Base-by-base conservation (phyloP, 768 basidiomycete species). In the Coprinellus micaceus region DNA sequence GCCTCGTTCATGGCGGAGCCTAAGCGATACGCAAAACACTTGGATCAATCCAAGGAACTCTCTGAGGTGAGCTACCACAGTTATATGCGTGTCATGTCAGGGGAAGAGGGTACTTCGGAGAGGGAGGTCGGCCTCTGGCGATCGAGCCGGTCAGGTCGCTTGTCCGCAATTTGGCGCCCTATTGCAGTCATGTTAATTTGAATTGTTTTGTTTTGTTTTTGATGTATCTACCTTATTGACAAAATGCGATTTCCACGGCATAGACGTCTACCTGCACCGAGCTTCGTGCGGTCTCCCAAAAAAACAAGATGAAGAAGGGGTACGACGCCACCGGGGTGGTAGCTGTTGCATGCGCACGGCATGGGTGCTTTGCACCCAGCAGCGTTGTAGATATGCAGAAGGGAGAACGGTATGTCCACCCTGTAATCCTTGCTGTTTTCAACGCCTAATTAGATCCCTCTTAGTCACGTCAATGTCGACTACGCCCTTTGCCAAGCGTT, bases 371-470 rank as follows among this genome's bases (percentile, higher is more conserved):
- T n/a, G 48, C 29, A 17, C 48, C 48, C 13, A 28, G 48, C 12
- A 21, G 5, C n/a, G 29, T 33, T 4, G 48, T 33, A 17, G 48
- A 49, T 33, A 29, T 49, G 28, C 48, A 49, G 29, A 29, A 29
- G 29, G 25, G 48, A n/a, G 48, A 49, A 33, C 6, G 48, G 48
- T 49, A n/a, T n/a, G n/a, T 17, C 36, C 9, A 9, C 17, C 36
- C n/a, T n/a, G n/a, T n/a, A n/a, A n/a, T n/a, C n/a, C n/a, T n/a
- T n/a, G n/a, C n/a, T n/a, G n/a, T n/a, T n/a, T n/a, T n/a, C 9
- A 9, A 9, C 36, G 36, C 17, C 36, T 71, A 2, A 63, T 69
- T 44, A n/a, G n/a, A n/a, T n/a, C n/a, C n/a, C n/a, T 71, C 65
- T 45, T 54, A 17, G 36, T 9, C 36, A 37, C n/a, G 36, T 37